Base-by-base conservation (phyloP, 73 alveolate species). In the Symbiodinium pilosum region DNA sequence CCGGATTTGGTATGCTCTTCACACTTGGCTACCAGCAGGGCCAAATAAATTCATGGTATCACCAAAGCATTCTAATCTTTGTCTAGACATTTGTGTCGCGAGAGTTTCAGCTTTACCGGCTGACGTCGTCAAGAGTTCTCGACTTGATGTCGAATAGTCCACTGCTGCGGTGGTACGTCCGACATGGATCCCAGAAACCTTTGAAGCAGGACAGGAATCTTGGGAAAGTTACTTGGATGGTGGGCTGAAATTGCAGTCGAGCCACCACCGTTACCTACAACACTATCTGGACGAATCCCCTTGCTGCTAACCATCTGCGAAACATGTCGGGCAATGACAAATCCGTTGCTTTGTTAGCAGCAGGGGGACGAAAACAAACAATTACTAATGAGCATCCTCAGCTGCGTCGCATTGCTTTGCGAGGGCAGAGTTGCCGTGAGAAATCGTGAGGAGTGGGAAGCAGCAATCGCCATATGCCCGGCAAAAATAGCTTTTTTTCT, bases 101-200 rank as follows among this genome's bases (percentile, higher is more conserved):
- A 64, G 77, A 64, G 28, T 24, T 64, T 64, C 77, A 64, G 77
- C 77, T 1, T 64, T 64, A 64, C 77, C 36, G 32, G 77, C 77
- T 64, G 77, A 64, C 38, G 77, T 64, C 77, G 77, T 64, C 32
- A 64, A 64, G 77, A 64, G 77, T 21, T 24, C 38, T 64, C 77
- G 77, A 64, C 77, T 64, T 36, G 36, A 64, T 26, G 77, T 64
- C 77, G 77, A 64, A 64, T 32, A 64, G 11, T 24, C 77, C 77
- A 64, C 77, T 64, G 77, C 77, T 64, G 77, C 77, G 77, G 77
- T 64, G 77, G 77, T 64, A 64, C 77, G 32, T 64, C 77, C 77
- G 77, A 64, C 77, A 26, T 28, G 77, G 77, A 64, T 24, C 77
- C 28, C 38, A 32, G 32, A 64, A n/a, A n/a, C n/a, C n/a, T n/a